Base-by-base conservation (phyloP, 1,139 yeast species). In the Candida sp. region DNA sequence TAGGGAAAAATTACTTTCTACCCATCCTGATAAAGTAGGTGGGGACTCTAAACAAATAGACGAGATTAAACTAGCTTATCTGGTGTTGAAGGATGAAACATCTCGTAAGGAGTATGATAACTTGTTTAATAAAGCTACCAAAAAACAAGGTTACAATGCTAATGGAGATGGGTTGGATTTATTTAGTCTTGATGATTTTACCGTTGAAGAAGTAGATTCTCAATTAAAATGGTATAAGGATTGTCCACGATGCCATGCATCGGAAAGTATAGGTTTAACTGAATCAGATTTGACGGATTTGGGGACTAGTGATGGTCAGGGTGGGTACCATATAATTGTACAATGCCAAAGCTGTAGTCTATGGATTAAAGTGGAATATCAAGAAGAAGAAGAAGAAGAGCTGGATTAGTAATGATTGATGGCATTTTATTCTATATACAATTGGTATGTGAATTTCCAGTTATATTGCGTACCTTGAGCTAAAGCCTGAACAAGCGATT, bases 321-420 rank as follows among this genome's bases (percentile, higher is more conserved):
- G 83, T 12, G 84, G 84, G 6, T 82, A 68, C 48, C 87, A 84
- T 49, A 75, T 90, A 3, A 72, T 86, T 6, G 81, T 87, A 0
- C 96, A 90, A 55, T 90, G 97, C 58, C 61, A 68, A 9, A 82
- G 87, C 33, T 90, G 97, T 58, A 86, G 95, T 59, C 62, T 89
- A 23, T 90, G 97, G 96, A 65, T 90, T 12, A 81, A 81, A 43
- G 90, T 90, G 2, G 75, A 73, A 49, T 87, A 84, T 56, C 79
- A 75, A 47, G 85, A 76, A 46, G 59, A 48, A 23, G 47, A 49
- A 6, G 51, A 45, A 9, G 33, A 43, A n/a, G 36, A 36, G 27
- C 29, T 25, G 29, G 29, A 6, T 25, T 25, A 9, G n/a, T n/a
- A n/a, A n/a, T n/a, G n/a, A n/a, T n/a, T n/a, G n/a, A n/a, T n/a